Evolutionary conservation across 2,329 filamentous ascomycete species (phyloP), one percentile per base, ranked within the genome.

Genomic region (Decorospora gaudefroyi): DNA sequence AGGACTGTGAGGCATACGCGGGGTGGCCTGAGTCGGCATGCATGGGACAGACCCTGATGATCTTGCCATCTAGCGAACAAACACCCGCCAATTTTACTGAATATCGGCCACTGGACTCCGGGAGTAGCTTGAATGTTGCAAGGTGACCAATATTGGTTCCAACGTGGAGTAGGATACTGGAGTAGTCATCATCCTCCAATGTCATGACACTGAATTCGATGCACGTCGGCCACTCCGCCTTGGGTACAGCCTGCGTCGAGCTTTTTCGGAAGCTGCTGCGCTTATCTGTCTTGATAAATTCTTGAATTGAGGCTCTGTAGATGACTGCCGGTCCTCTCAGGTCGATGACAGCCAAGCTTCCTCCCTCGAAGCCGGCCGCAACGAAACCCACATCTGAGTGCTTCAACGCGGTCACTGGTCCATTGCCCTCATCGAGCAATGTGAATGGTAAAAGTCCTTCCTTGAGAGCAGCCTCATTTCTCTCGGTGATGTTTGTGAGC

Each of bases 301-400:
- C 88, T 6, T 79, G 78, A 51, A 92, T 75, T 10, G 85, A 82
- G 1, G 82, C 83, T 37, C 84, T 85, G 65, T 88, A 90, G 48
- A 97, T 93, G 32, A 97, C 79, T 0, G 84, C 78, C 13, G 93
- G 93, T 0, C 91, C 92, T 45, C 93, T 84, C 49, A 99, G 77
- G 68, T 99, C 93, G 37, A 97, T 82, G 25, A 99, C 81, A 6
- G 82, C 86, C 25, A 99, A 71, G 52, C 83, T 83, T 2, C 93
- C 93, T 26, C 83, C 82, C 67, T 95, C 87, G 7, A 90, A 96
- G 0, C 90, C 93, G 19, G 87, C 85, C 8, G 86, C 91, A 8
- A 95, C 82, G 64, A 99, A 99, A 0, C 93, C 93, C 9, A 97
- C 85, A 67, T 96, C 89, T n/a, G 90, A 93, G 42, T 93, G 83